A percentile compares a stretch with the other conserved stretches of the same genome.
Conservation (phyloP, 1,284 basidiomycete species). For the Singerocomus rubriflavus region DNA sequence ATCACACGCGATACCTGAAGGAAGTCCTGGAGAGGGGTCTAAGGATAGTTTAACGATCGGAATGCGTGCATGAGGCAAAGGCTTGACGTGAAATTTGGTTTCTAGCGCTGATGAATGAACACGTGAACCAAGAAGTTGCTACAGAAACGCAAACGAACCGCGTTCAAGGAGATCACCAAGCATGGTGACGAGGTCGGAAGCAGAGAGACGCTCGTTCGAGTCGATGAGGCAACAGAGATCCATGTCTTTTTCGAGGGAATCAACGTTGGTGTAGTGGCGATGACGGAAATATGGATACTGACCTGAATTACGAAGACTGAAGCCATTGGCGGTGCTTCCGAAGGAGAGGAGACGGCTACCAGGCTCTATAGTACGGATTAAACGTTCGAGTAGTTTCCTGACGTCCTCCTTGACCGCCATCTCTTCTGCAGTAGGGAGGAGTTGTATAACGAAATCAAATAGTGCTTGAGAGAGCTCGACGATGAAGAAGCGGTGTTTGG, state of each 20-base stretch:
- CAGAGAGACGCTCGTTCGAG: conserved; percentile 70
- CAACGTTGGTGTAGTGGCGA: conserved; percentile 1
- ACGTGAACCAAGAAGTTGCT: background rate
- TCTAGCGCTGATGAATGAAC: conserved; percentile 46
- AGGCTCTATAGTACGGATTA: conserved; percentile 93
- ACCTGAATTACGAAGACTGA: conserved; percentile 94
- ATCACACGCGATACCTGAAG: conserved; percentile 92
- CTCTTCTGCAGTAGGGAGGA: conserved; percentile 86
- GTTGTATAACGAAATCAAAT: conserved; percentile 85
- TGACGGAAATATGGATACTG: conserved; percentile 28
- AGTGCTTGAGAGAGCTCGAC: conserved; percentile 67
- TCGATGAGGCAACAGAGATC: conserved; percentile 96
- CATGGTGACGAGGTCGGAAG: conserved; percentile 91
- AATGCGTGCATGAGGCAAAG: conserved; percentile 94
- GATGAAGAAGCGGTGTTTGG: conserved; percentile 59
- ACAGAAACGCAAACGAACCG: conserved; percentile 47
- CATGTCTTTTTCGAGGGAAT: conserved; percentile 69
- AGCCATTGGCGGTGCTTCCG: conserved; percentile 92
- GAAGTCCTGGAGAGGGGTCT: conserved; percentile 85
- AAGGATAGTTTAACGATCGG: conserved; percentile 97
- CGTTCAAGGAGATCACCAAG: conserved; percentile 91
- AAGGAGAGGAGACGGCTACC: conserved; percentile 90
- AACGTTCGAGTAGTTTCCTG: conserved; percentile 87
- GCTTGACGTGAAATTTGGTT: conserved; percentile 97
- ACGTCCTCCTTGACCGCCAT: conserved; percentile 95